Evolutionary conservation across 2,329 filamentous ascomycete species (phyloP).

Genomic region (Paracorniculantispora psalliotae): DNA sequence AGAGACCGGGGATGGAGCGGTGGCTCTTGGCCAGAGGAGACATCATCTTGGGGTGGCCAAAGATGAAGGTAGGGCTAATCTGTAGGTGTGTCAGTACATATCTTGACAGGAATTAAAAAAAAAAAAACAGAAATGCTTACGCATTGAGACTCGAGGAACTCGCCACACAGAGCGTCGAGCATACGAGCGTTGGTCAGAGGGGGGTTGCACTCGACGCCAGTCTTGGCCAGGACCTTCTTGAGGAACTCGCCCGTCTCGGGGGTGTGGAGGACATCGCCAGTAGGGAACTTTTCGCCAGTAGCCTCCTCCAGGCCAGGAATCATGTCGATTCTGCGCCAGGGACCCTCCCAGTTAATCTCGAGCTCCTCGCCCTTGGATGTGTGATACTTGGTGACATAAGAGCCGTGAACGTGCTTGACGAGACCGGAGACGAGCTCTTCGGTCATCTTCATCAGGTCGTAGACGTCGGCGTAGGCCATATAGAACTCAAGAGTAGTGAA

Average conservation of each 20-base stretch:
- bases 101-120: background rate
- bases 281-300: slow-evolving; percentile 88
- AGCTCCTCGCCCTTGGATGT: slow-evolving; percentile 82
- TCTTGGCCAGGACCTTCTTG: slow-evolving; percentile 77
- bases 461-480: slow-evolving; percentile 85
- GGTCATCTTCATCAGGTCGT: slow-evolving; percentile 75
- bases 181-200: slow-evolving; percentile 92
- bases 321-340: slow-evolving; percentile 94
- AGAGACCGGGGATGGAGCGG: slow-evolving; percentile 73
- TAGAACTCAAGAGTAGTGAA: slow-evolving; percentile 99
- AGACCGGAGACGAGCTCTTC: slow-evolving; percentile 89
- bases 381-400: slow-evolving; percentile 79
- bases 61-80: slow-evolving; percentile 68
- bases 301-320: slow-evolving; percentile 79
- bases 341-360: slow-evolving; percentile 91
- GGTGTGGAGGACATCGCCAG: slow-evolving; percentile 84
- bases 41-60: slow-evolving; percentile 69
- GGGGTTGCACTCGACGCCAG: slow-evolving; percentile 81
- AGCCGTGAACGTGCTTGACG: slow-evolving; percentile 82
- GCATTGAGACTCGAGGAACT: slow-evolving; percentile 92
- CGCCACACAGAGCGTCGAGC: slow-evolving; percentile 90
- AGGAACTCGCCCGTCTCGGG: slow-evolving; percentile 86
- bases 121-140: slow-evolving; percentile 24
- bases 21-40: slow-evolving; percentile 95
- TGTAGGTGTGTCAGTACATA: slow-evolving; percentile 11